These are phyloP conservation scores for Aureococcus anophagefferens DNA, from an alignment of 108 stramenopile species.

Conservation along the genomic window DNA sequence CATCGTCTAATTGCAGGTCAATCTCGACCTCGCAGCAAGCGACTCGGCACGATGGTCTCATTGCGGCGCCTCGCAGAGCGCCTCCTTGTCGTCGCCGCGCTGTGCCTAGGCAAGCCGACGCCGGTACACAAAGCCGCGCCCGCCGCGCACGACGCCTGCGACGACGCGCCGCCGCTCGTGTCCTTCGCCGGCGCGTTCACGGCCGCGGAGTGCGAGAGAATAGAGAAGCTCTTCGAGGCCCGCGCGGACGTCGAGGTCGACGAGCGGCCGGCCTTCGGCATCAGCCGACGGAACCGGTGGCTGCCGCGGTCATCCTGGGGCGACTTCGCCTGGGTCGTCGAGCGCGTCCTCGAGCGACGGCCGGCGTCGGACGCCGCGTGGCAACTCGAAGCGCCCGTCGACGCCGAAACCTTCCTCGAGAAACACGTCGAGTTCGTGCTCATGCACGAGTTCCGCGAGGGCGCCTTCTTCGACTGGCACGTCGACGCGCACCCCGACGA, in stretches of 20 bases:
- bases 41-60: no score
- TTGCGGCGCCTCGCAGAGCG: no score
- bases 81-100: no score
- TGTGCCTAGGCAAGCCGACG: no score
- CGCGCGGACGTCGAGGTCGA: background rate
- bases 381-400: background rate
- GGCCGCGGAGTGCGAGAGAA: background rate
- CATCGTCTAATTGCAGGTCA: no score
- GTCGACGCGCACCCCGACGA: background rate
- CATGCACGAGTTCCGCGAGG: constrained; percentile 1
- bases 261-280: background rate
- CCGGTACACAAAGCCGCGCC: no score
- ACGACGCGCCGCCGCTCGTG: background rate
- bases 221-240: background rate
- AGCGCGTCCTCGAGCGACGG: background rate
- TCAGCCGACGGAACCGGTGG: background rate
- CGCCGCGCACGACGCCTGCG: no score
- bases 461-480: constrained; percentile 3
- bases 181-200: background rate
- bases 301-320: background rate
- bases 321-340: background rate
- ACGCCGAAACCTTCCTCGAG: background rate
- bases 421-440: background rate
- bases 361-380: background rate
- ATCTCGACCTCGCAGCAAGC: no score